Evolutionary conservation across 78 protist species (phyloP), one percentile per base, ranked within the genome.

Genomic region (Paratrimastix pyriformis): DNA sequence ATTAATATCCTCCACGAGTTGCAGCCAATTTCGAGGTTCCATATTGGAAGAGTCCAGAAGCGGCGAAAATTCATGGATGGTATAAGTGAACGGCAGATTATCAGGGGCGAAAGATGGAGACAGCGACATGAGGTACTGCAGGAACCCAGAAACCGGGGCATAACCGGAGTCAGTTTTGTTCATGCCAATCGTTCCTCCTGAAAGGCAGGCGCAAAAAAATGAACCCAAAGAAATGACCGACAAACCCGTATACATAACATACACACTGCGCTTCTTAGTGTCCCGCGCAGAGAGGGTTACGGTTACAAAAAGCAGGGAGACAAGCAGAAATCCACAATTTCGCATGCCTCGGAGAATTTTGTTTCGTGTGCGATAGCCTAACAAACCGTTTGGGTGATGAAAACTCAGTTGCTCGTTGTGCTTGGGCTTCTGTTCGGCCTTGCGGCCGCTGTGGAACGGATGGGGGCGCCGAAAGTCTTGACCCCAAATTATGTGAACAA

Each of bases 11-110:
- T 42, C 1, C 32, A 39, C 64, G 30, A 73, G 3, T 7, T 38
- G 26, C 39, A 73, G 59, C 64, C 59, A 73, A 13, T 73, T n/a
- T 7, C 26, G 39, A 37, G 44, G 45, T 5, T 26, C 5, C 68
- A 73, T 73, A 30, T 55, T 55, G 35, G 68, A 73, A 30, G 43
- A 33, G 26, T 50, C 64, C 2, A 73, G 43, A 26, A 73, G 77
- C 32, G 59, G 77, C 32, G 2, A 1, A 11, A 43, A 73, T 37
- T 73, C 59, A 1, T 7, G 13, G 64, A 50, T 73, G 45, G 18
- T 58, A 7, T 5, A 37, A 38, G 24, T 24, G 33, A 43, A 6
- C 11, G 5, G 5, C 8, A 60, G 66, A 60, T 6, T 6, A 13
- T 9, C 66, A 9, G 35, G 9, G 11, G 35, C 6, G 37, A 60